Conservation (phyloP, 345 rosid genomes). For the Limnanthes douglasii region DNA sequence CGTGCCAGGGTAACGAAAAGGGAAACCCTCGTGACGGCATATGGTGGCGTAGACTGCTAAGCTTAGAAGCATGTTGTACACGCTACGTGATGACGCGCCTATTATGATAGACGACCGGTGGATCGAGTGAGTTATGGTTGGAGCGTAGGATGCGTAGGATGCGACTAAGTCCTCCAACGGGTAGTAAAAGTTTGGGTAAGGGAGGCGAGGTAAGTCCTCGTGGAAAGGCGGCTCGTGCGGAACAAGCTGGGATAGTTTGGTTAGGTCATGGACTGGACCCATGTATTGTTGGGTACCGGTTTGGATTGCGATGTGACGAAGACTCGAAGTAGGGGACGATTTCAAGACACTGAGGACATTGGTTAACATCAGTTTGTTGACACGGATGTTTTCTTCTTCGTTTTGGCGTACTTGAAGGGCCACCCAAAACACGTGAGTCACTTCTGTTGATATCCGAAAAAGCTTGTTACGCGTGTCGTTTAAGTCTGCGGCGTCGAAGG, state of each 20-base stretch:
- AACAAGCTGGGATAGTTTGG: neutral
- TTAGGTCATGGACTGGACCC: slow-evolving; percentile 14
- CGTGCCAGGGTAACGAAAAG: slow-evolving; percentile 14
- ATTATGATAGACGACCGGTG: slow-evolving; percentile 20
- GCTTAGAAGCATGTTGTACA: slow-evolving; percentile 10
- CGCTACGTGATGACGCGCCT: slow-evolving; percentile 19
- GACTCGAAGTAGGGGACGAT: slow-evolving; percentile 2
- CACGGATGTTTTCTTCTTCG: slow-evolving; percentile 9
- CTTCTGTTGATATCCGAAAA: slow-evolving; percentile 1
- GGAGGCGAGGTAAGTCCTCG: slow-evolving; percentile 17
- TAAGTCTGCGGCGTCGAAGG: slow-evolving; percentile 8
- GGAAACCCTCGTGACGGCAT: slow-evolving; percentile 11
- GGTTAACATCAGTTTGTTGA: slow-evolving; percentile 11
- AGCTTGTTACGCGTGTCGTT: slow-evolving; percentile 4
- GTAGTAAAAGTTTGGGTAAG: slow-evolving; percentile 27
- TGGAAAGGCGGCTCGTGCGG: slow-evolving; percentile 19
- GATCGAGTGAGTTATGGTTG: slow-evolving; percentile 6
- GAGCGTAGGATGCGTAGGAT: slow-evolving; percentile 8
- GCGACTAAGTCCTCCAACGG: slow-evolving; percentile 19
- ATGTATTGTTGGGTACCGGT: slow-evolving; percentile 24
- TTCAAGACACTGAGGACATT: slow-evolving; percentile 15
- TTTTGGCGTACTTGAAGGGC: slow-evolving; percentile 10
- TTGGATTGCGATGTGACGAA: slow-evolving; percentile 13
- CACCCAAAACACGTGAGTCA: slow-evolving; percentile 27
- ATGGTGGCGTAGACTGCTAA: slow-evolving; percentile 14